Evolutionary conservation across 805 yeast genomes (phyloP).

Genomic region (Scheffersomyces ergatensis): DNA sequence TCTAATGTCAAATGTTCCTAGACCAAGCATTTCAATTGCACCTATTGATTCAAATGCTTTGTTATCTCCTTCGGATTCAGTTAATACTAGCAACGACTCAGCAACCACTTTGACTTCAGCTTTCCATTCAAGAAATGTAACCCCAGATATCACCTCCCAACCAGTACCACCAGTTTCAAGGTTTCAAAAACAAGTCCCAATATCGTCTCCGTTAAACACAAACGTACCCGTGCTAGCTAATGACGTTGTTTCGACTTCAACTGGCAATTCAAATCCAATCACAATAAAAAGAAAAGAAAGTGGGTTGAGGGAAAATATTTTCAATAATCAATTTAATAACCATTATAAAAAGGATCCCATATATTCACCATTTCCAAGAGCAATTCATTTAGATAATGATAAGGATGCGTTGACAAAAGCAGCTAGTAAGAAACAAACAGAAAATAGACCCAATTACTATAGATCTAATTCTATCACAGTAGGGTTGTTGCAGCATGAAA

Average conservation of each 20-base stretch:
- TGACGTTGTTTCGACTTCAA: background rate
- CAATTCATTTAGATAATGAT: slow-evolving; percentile 37
- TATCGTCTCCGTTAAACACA: background rate
- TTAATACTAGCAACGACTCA: slow-evolving; percentile 3
- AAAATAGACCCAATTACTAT: slow-evolving; percentile 23
- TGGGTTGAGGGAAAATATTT: slow-evolving; percentile 9
- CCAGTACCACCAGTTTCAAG: background rate
- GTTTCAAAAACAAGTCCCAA: background rate
- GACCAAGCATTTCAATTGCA: slow-evolving; percentile 11
- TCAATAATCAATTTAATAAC: slow-evolving; percentile 34
- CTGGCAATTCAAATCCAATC: background rate
- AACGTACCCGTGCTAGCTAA: background rate
- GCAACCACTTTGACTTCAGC: background rate
- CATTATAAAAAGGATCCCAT: slow-evolving; percentile 49
- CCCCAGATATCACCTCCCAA: background rate
- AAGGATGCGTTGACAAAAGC: slow-evolving; percentile 22
- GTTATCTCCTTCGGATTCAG: background rate
- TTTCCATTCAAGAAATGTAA: no score
- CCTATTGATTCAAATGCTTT: slow-evolving; percentile 7
- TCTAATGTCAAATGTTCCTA: slow-evolving; percentile 29
- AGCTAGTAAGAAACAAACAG: slow-evolving; percentile 13
- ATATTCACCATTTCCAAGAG: slow-evolving; percentile 37
- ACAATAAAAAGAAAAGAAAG: slow-evolving; percentile 1
- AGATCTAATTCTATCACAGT: slow-evolving; percentile 41
- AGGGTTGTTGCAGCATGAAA: slow-evolving; percentile 33